Base-by-base conservation (phyloP, 371 early-diverging fungal species). In the Blakeslea trispora region DNA sequence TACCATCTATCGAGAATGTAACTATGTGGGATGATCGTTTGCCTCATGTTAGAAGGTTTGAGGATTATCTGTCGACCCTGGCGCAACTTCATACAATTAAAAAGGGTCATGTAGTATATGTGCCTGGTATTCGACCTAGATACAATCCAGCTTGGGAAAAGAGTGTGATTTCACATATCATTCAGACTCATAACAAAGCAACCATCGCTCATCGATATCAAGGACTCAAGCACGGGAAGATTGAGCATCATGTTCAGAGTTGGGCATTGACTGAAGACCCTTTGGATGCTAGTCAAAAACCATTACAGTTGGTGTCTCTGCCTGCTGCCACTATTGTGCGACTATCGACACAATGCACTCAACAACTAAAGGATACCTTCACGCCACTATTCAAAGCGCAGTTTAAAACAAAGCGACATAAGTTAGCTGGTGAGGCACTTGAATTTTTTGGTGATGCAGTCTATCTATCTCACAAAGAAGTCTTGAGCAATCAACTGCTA, bases 11-110 rank as follows among this genome's bases (percentile, higher is more conserved):
- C 8, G 22, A 51, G 0, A 34, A 66, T 0, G 59, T 86, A 0
- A 32, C 31, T 14, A 82, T 86, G 84, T 86, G 84, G 83, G 87
- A 86, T 47, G 87, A 86, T 54, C 80, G 87, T 5, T 22, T 50
- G 1, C 57, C 63, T 28, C 86, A 86, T 44, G 75, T 81, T 19
- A 57, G 63, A 21, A 40, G 53, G 10, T 84, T 86, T 59, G 66
- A 69, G 31, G 48, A 53, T 1, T 86, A 72, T 56, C 57, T 85
- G 5, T 41, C 63, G 24, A 39, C 43, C 3, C 53, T 81, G 32
- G 35, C 28, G 8, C 6, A 43, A 0, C 53, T 31, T 14, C 58
- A 43, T 0, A 15, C 69, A 2, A 50, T 84, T 7, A 41, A 55
- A 0, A 32, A 28, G 10, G 76, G 67, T 13, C 24, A 59, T 19